Evolutionary conservation across 106 monocot genomes (phyloP), one percentile per base, ranked within the genome.

Genomic region (Chionographis japonica): DNA sequence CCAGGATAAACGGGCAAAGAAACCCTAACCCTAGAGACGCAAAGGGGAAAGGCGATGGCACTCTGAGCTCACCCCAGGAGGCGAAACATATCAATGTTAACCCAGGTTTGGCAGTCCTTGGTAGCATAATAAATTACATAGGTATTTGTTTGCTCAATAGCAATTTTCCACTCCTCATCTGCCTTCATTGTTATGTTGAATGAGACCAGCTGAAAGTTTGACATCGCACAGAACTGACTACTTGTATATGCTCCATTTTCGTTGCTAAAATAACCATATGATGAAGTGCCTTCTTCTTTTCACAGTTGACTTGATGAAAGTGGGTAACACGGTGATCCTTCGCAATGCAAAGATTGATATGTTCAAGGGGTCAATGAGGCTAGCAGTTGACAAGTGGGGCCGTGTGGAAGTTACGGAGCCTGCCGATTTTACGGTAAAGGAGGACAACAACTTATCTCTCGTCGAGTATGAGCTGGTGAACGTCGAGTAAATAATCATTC

Each of bases 311-410:
- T 36, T 81, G 75, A 71, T 76, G 80, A 67, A 65, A 17, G 27
- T 64, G 1, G 80, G 9, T 11, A 19, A 14, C 37, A 81, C 80
- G 13, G 75, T 81, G 50, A 81, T 81, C 13, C 52, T 81, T n/a
- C 69, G 80, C 52, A 81, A 81, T 54, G 75, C 80, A 12, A 76
- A 81, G 56, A 76, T 81, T 42, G 80, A 81, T 70, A 81, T 81
- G 80, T 81, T 81, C 60, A 81, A 81, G 55, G 80, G 80, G 18
- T 81, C 80, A 40, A 81, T 81, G 80, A 75, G 80, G 71, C 69
- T 81, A 14, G 80, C 75, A 17, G 80, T 81, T 52, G 80, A 81
- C 75, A 81, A 81, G 39, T 81, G 80, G 80, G 80, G 80, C 16
- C 80, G 71, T 15, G 57, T 81, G 6, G 76, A 81, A 38, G 71